Conservation (phyloP, 1,139 yeast species). For the Geotrichum bryndzae region DNA sequence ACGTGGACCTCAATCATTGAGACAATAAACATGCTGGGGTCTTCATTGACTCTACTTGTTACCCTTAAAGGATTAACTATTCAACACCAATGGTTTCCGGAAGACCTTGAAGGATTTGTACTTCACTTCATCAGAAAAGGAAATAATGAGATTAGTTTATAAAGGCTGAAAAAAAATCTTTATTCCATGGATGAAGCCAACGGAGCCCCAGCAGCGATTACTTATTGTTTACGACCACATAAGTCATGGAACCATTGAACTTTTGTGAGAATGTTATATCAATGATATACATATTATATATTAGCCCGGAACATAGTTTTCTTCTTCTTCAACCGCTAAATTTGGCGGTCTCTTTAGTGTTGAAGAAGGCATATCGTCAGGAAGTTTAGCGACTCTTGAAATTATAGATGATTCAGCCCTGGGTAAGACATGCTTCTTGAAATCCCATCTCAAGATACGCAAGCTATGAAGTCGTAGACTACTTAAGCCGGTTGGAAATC, state of each 20-base stretch:
- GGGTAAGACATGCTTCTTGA: not conserved
- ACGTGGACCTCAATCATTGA: not conserved
- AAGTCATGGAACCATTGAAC: not conserved
- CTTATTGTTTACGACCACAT: not conserved
- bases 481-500: not conserved
- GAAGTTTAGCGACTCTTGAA: too few relatives aligned
- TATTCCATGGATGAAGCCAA: not conserved
- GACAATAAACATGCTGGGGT: not conserved
- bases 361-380: too few relatives aligned
- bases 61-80: not conserved
- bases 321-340: not conserved
- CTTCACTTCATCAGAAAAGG: not conserved
- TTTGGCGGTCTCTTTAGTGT: not conserved
- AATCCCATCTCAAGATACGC: not conserved
- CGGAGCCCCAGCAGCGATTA: not conserved
- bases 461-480: not conserved
- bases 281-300: not conserved
- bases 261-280: not conserved
- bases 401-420: too few relatives aligned
- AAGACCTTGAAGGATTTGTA: not conserved
- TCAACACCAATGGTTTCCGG: not conserved
- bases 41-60: not conserved
- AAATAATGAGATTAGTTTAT: not conserved
- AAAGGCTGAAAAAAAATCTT: not conserved
- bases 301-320: not conserved